Percentiles rank a stretch among this genome's conserved stretches.
Conservation (phyloP, 306 rosid species). For the Medicago truncatula region MtrunA17r5.0-ANR NC_053043.1:38901501-38902000, state of each 20-base stretch:
- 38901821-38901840: constrained; percentile 55
- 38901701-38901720: too few relatives aligned
- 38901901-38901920: constrained; percentile 59
- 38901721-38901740: too few relatives aligned
- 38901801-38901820: constrained; percentile 11
- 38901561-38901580: too few relatives aligned
- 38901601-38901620: too few relatives aligned
- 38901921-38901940: constrained; percentile 59
- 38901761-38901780: constrained; percentile 16
- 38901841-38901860: constrained; percentile 60
- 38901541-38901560: too few relatives aligned
- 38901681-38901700: too few relatives aligned
- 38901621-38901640: too few relatives aligned
- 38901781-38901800: constrained; percentile 17
- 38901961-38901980: constrained; percentile 72
- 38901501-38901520: not conserved
- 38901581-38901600: too few relatives aligned
- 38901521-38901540: not conserved
- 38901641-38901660: too few relatives aligned
- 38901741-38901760: not conserved
- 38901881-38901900: constrained; percentile 58
- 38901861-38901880: constrained; percentile 60
- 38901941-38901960: constrained; percentile 64
- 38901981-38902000: constrained; percentile 49
- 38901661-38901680: too few relatives aligned